Evolutionary conservation across 2,329 filamentous ascomycete genomes (phyloP).

Genomic region (Bipolaris bicolor): DNA sequence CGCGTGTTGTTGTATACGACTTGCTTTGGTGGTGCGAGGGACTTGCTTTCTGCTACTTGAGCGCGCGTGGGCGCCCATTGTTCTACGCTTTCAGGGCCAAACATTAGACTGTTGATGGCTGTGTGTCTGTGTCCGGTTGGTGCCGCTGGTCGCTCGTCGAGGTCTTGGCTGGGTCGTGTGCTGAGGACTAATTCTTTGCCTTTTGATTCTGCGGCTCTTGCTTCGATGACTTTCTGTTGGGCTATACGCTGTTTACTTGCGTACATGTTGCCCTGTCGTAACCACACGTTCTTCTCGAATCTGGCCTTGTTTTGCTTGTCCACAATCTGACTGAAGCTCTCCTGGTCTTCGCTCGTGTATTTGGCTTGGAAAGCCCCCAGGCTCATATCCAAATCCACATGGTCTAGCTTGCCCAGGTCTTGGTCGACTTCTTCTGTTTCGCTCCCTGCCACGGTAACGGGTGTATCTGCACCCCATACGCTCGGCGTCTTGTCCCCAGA

Average conservation of each 20-base stretch:
- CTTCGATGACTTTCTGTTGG: constrained; percentile 74
- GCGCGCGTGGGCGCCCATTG: constrained; percentile 64
- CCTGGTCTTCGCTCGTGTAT: constrained; percentile 97
- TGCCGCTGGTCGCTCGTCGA: constrained; percentile 75
- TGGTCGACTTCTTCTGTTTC: constrained; percentile 37
- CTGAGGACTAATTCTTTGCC: constrained; percentile 49
- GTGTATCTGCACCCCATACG: constrained; percentile 73
- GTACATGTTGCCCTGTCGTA: constrained; percentile 88
- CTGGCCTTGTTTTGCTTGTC: constrained; percentile 88
- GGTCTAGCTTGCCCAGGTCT: constrained; percentile 51
- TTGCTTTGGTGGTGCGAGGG: constrained; percentile 75
- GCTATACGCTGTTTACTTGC: constrained; percentile 66
- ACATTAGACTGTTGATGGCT: constrained; percentile 89
- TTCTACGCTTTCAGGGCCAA: constrained; percentile 70
- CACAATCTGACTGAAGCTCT: constrained; percentile 90
- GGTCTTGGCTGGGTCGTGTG: constrained; percentile 65
- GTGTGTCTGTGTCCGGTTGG: constrained; percentile 72
- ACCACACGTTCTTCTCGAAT: constrained; percentile 84
- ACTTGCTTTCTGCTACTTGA: constrained; percentile 71
- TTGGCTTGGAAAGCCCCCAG: constrained; percentile 86
- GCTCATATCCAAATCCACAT: constrained; percentile 77
- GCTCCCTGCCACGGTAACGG: constrained; percentile 61
- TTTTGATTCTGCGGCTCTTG: constrained; percentile 55
- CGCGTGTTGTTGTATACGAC: constrained; percentile 86
- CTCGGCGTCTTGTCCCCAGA: constrained; percentile 64